These are phyloP conservation scores for Ormosia semicastrata DNA, from an alignment of 306 rosid species.

Conservation along the genomic window DNA sequence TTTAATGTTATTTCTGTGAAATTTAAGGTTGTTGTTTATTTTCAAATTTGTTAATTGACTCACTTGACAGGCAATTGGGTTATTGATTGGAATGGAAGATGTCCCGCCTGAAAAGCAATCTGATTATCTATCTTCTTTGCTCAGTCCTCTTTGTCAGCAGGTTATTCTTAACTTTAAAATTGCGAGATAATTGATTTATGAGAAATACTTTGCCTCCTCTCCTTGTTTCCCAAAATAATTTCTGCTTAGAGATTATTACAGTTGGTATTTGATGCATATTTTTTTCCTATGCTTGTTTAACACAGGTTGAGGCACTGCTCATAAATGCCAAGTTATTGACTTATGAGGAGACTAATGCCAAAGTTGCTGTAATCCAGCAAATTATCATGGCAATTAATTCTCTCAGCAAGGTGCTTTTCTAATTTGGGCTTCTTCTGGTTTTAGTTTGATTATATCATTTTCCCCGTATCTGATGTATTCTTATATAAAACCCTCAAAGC, in stretches of 20 bases:
- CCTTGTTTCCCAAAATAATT: background rate
- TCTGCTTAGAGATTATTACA: background rate
- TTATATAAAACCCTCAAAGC: background rate
- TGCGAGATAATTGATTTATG: conserved; percentile 9
- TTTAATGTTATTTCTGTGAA: conserved; percentile 16
- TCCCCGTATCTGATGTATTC: background rate
- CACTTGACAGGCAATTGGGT: conserved; percentile 84
- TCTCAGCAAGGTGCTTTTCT: conserved; percentile 84
- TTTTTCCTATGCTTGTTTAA: conserved; percentile 20
- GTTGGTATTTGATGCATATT: conserved; percentile 16
- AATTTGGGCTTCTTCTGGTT: conserved; percentile 17
- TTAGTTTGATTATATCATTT: background rate
- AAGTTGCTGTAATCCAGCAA: conserved; percentile 74
- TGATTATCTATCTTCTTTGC: conserved; percentile 90
- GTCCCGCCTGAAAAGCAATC: conserved; percentile 77
- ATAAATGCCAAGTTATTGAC: conserved; percentile 58
- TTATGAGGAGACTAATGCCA: conserved; percentile 65
- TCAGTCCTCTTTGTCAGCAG: conserved; percentile 91
- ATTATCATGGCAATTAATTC: conserved; percentile 89
- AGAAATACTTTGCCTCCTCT: background rate
- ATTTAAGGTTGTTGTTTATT: conserved; percentile 11
- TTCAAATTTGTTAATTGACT: conserved; percentile 22
- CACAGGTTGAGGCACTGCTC: conserved; percentile 77
- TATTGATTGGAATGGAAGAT: conserved; percentile 94
- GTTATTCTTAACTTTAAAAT: conserved; percentile 40